Base-by-base conservation (phyloP, 192 early-diverging fungal genomes). In the Coemansia sp. region DNA sequence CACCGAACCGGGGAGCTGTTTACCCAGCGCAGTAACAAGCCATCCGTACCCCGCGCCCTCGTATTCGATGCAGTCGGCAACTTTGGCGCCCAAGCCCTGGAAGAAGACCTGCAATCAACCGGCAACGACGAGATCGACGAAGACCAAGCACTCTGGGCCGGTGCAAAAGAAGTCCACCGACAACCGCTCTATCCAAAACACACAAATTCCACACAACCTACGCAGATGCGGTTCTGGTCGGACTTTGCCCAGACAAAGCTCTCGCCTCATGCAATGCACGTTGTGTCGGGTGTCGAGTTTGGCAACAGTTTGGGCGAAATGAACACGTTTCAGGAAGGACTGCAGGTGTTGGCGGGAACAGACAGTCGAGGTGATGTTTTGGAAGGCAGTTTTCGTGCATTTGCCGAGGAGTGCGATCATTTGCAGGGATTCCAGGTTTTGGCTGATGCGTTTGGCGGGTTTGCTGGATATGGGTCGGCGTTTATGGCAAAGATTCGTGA, bases 41-140 rank as follows among this genome's bases (percentile, higher is more conserved):
- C 84, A 10, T 90, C 84, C 63, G 86, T 85, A 23, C 96, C 96
- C 17, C 84, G 96, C 31, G 75, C 88, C 6, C 54, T 98, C 60
- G 75, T 92, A 31, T 90, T 87, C 61, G 96, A 98, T 60, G 61
- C 90, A 56, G 91, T 90, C 73, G 92, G 88, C 52, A 74, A 64
- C 52, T 68, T 73, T 66, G 68, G 71, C 3, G 54, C 65, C 11
- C 67, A 70, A 28, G 64, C 60, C 10, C 56, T 46, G 23, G 61
- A 53, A 18, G 48, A 56, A 0, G 52, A 48, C 0, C n/a, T 67
- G 49, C 60, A 66, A 44, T 63, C 64, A 5, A 48, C 55, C 4
- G 71, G 60, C 14, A 56, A 23, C 20, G 42, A 67, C 7, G 49
- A 18, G 25, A 26, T 20, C 9, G 67, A 69, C 46, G 36, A 60